Base-by-base conservation (phyloP, 352 stramenopile species). In the Globisporangium alternatum region DNA sequence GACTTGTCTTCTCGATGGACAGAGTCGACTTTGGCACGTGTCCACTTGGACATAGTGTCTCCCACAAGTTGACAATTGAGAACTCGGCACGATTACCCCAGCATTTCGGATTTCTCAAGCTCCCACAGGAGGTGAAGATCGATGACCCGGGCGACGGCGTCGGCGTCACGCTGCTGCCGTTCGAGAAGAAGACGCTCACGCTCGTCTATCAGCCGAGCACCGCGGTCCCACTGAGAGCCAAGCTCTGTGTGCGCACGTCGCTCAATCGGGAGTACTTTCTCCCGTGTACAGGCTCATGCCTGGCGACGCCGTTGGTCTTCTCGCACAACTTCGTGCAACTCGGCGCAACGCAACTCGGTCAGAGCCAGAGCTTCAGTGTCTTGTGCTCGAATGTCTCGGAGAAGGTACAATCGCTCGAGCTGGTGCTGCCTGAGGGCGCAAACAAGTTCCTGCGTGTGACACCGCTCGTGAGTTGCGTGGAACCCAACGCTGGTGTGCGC, bases 381-480 rank as follows among this genome's bases (percentile, higher is more conserved):
- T 48, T 66, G 0, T 59, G 77, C n/a, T 67, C 33, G 19, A 86
- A 83, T 22, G 44, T 57, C 10, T 86, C 77, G 0, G 70, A 83
- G 3, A 62, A 68, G 19, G 48, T 25, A 0, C 54, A 67, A 10
- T 47, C 70, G 7, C 33, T 83, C 5, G 75, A 85, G 58, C 25
- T 85, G 2, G 57, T 64, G 15, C 54, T 69, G 0, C 72, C 77
- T 19, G 39, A 60, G 5, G 74, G 79, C 49, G 70, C 74, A 5
- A 21, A 51, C 2, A 35, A 66, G 0, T 71, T 86, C 28, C 56
- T 93, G 8, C 73, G 67, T 3, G 62, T 97, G 0, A 89, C 79
- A 3, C 92, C 92, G 0, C 69, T 77, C 35, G 88, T 97, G 13
- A 76, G 74, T 12, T 75, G 71, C 0, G 49, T 98, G 0, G 41